Percentiles rank a stretch among this genome's conserved stretches.
These are phyloP conservation scores for Solanum ahanhuiri DNA, from an alignment of 257 asterid genomes.

Conservation along the genomic window DNA sequence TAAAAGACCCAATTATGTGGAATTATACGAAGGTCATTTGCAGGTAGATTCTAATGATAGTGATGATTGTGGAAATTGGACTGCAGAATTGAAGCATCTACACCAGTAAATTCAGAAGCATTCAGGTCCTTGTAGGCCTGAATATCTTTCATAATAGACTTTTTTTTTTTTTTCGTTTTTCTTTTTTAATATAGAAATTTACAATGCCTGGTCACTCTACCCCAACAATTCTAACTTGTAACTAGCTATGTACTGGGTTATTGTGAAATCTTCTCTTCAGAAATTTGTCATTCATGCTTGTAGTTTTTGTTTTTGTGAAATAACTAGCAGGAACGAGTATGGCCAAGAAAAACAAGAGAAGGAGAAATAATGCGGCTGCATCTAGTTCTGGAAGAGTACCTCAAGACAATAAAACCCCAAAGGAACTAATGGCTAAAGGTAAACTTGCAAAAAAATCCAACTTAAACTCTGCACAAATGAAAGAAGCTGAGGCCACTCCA, in stretches of 20 bases:
- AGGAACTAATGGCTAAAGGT: slow-evolving; percentile 3
- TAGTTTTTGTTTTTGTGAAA: background rate
- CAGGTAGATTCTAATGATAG: background rate
- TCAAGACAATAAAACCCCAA: background rate
- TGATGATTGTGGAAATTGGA: background rate
- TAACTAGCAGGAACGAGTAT: slow-evolving; percentile 20
- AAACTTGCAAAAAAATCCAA: slow-evolving; percentile 16
- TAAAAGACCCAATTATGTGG: background rate
- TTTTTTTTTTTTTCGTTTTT: background rate
- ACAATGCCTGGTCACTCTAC: background rate
- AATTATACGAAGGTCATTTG: background rate
- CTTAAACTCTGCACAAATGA: slow-evolving; percentile 20
- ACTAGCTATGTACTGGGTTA: background rate
- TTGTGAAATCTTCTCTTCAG: background rate
- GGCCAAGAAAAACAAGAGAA: slow-evolving; percentile 23
- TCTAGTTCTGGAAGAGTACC: background rate
- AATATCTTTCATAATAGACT: background rate
- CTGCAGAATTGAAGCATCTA: background rate
- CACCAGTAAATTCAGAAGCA: background rate
- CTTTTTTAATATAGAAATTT: background rate
- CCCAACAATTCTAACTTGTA: background rate
- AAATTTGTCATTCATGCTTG: background rate
- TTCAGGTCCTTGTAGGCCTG: background rate
- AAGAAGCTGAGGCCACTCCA: slow-evolving; percentile 19
- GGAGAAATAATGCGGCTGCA: slow-evolving; percentile 8